These are phyloP conservation scores for Quercus phellos DNA, from an alignment of 331 rosid genomes.

Conservation along the genomic window DNA sequence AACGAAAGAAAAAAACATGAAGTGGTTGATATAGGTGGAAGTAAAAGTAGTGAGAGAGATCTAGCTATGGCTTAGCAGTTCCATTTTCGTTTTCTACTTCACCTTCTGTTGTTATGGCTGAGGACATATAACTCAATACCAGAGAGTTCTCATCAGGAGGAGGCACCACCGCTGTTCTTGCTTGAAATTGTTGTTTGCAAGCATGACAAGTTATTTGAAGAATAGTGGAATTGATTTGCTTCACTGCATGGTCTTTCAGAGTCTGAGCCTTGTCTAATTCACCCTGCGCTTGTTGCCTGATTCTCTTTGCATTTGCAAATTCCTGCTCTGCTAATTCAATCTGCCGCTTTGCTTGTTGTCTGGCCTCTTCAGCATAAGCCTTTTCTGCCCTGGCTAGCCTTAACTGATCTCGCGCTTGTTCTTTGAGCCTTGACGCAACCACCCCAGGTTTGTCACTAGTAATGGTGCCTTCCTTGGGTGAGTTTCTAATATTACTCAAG, in stretches of 20 bases:
- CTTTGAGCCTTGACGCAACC: constrained; percentile 38
- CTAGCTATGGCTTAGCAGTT: constrained; percentile 20
- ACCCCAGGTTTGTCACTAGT: constrained; percentile 20
- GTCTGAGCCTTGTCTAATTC: constrained; percentile 77
- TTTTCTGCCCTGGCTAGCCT: constrained; percentile 80
- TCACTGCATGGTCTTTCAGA: constrained; percentile 66
- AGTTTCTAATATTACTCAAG: constrained; percentile 17
- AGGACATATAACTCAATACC: constrained; percentile 60
- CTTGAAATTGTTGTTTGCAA: constrained; percentile 64
- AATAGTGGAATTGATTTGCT: constrained; percentile 66
- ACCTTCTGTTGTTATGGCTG: constrained; percentile 53
- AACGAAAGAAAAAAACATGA: background rate
- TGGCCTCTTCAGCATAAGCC: constrained; percentile 73
- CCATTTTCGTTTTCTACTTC: constrained; percentile 43
- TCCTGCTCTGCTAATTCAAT: constrained; percentile 79
- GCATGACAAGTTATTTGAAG: constrained; percentile 85
- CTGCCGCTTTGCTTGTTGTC: constrained; percentile 65
- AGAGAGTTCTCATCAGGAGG: constrained; percentile 38
- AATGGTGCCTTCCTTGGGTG: constrained; percentile 48
- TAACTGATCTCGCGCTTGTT: constrained; percentile 54
- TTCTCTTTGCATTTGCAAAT: constrained; percentile 75
- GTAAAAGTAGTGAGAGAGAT: background rate
- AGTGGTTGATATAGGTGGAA: constrained; percentile 6
- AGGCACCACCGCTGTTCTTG: constrained; percentile 10
- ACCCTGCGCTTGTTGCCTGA: constrained; percentile 70